Evolutionary conservation across 257 asterid genomes (phyloP).

Genomic region (Capsicum baccatum): DNA sequence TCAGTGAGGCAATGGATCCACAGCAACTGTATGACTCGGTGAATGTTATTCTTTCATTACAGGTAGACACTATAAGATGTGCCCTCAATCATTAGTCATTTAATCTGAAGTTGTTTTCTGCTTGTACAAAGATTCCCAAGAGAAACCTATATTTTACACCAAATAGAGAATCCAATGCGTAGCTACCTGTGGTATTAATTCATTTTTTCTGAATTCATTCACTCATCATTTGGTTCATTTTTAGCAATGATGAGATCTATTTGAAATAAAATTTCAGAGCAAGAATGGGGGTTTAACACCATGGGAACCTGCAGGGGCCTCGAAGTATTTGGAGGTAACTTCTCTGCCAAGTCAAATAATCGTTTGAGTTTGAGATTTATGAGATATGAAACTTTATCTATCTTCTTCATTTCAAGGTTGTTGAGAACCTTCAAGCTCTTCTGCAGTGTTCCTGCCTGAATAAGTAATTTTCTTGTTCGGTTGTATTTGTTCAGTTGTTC

Average conservation of each 20-base stretch:
- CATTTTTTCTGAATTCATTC: conserved; percentile 11
- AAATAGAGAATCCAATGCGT: background rate
- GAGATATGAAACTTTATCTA: background rate
- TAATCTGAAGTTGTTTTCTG: background rate
- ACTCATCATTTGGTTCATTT: background rate
- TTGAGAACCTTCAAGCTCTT: background rate
- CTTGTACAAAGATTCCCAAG: background rate
- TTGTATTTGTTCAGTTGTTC: conserved; percentile 48
- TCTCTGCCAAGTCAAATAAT: background rate
- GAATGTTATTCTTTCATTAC: conserved; percentile 69
- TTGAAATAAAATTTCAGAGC: conserved; percentile 53
- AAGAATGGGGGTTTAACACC: conserved; percentile 88
- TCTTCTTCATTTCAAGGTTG: background rate
- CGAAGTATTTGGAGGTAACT: conserved; percentile 79
- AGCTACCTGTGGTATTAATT: background rate
- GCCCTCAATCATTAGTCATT: background rate
- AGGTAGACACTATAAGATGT: conserved; percentile 45
- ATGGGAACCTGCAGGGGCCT: conserved; percentile 95
- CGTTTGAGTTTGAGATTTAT: background rate
- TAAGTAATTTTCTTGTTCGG: background rate
- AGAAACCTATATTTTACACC: background rate
- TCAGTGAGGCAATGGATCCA: conserved; percentile 73
- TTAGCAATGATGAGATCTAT: background rate
- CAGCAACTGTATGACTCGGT: conserved; percentile 72
- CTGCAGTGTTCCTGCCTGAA: background rate